Evolutionary conservation across 208 protist species (phyloP).

Genomic region (Angomonas desouzai): DNA sequence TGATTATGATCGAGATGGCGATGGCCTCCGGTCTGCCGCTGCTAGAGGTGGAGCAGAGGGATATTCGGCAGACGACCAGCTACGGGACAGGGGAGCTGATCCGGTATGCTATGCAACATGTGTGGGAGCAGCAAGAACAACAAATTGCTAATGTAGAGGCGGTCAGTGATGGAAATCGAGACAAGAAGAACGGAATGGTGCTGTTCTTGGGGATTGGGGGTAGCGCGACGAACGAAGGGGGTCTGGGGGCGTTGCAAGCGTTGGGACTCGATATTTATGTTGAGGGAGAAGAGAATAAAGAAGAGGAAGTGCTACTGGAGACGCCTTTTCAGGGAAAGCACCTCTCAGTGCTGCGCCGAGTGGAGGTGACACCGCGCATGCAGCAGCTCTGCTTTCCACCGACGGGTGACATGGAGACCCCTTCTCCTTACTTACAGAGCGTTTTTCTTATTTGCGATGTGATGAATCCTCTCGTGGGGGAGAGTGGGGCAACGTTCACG

Average conservation of each 20-base stretch:
- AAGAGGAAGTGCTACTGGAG: conserved; percentile 20
- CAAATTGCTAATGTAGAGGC: not conserved
- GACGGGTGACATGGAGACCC: not conserved
- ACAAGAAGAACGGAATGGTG: conserved; percentile 19
- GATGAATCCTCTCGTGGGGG: conserved; percentile 59
- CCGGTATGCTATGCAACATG: conserved; percentile 44
- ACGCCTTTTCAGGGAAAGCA: conserved; percentile 53
- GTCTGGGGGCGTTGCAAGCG: conserved; percentile 69
- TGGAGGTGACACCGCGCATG: conserved; percentile 25
- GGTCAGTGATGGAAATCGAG: not conserved
- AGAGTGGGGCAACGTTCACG: conserved; percentile 53
- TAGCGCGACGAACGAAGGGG: conserved; percentile 82
- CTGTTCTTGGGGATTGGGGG: conserved; percentile 76
- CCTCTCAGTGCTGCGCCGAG: conserved; percentile 33
- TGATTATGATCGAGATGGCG: conserved; percentile 78
- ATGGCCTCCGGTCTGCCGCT: conserved; percentile 60
- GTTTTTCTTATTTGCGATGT: conserved; percentile 77
- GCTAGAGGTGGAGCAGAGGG: conserved; percentile 29
- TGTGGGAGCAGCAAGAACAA: conserved; percentile 8
- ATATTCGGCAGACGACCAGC: conserved; percentile 58
- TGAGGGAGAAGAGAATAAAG: not conserved
- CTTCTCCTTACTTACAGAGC: conserved; percentile 11
- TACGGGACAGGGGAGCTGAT: conserved; percentile 76
- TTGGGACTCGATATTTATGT: conserved; percentile 55
- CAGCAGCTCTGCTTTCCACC: conserved; percentile 13